Conservation (phyloP, 257 asterid genomes). For the Linderniella brevidens region DNA sequence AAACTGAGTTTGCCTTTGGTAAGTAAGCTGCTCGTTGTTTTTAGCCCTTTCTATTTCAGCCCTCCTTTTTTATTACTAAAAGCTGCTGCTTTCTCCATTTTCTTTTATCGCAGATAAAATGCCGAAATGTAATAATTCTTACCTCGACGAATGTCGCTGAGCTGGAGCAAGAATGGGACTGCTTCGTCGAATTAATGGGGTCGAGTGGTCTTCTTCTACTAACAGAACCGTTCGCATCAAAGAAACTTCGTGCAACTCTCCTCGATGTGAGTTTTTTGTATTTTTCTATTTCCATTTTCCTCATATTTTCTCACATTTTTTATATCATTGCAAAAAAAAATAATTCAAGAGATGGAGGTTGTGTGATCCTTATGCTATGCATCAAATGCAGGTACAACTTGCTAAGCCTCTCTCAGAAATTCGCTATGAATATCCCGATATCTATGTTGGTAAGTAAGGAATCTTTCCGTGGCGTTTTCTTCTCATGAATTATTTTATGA, state of each 20-base stretch:
- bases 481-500: too few relatives aligned
- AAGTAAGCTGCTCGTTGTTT: slow-evolving; percentile 19
- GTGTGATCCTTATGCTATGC: neutral
- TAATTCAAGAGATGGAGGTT: neutral
- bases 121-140: slow-evolving; percentile 65
- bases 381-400: slow-evolving; percentile 39
- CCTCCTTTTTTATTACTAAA: neutral
- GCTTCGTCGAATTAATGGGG: slow-evolving; percentile 37
- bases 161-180: slow-evolving; percentile 59
- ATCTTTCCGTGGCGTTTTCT: neutral
- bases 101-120: slow-evolving; percentile 45
- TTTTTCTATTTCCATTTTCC: too few relatives aligned
- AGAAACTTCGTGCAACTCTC: slow-evolving; percentile 32
- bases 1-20: slow-evolving; percentile 57
- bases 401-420: slow-evolving; percentile 64
- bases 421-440: slow-evolving; percentile 44
- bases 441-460: slow-evolving; percentile 39
- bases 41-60: neutral
- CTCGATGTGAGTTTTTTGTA: slow-evolving; percentile 37
- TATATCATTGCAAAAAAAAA: neutral
- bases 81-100: too few relatives aligned
- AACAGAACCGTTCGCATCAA: slow-evolving; percentile 45
- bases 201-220: slow-evolving; percentile 23
- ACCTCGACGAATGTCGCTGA: slow-evolving; percentile 56
- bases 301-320: neutral